These are phyloP conservation scores for Podila epigama DNA, from an alignment of 192 early-diverging fungal species.

Conservation along the genomic window DNA sequence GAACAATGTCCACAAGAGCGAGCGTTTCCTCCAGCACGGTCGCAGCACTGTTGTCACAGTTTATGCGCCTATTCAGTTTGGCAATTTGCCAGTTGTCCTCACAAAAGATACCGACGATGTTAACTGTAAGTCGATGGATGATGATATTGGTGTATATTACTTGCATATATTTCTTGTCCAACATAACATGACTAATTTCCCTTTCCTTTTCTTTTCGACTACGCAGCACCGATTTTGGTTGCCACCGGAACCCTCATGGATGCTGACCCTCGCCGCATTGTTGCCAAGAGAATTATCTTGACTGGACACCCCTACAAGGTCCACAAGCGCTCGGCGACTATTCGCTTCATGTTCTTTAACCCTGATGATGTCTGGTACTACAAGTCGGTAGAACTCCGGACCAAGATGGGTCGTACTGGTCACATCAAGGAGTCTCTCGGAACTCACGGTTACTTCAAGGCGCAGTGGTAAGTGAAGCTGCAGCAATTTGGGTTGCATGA, in stretches of 20 bases:
- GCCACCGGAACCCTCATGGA: constrained; percentile 82
- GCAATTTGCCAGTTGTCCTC: constrained; percentile 82
- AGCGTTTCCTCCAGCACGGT: constrained; percentile 86
- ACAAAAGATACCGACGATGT: constrained; percentile 71
- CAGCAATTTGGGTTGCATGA: neutral
- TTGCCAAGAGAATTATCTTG: constrained; percentile 94
- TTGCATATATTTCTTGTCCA: neutral
- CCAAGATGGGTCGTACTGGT: constrained; percentile 90
- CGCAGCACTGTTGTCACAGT: constrained; percentile 81
- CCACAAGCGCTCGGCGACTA: constrained; percentile 89
- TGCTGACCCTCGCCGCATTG: constrained; percentile 82
- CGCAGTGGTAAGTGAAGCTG: constrained; percentile 30
- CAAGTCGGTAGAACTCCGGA: constrained; percentile 92
- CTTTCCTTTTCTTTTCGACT: neutral
- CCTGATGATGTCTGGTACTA: constrained; percentile 95
- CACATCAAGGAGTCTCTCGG: constrained; percentile 94
- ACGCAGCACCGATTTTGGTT: constrained; percentile 67
- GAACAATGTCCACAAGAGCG: constrained; percentile 96
- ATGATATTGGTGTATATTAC: neutral
- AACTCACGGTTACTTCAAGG: constrained; percentile 87
- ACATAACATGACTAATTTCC: neutral
- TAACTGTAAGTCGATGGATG: constrained; percentile 50
- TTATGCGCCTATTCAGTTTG: constrained; percentile 92
- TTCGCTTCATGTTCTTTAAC: constrained; percentile 98
- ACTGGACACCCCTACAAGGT: constrained; percentile 97